Evolutionary conservation across 2,329 filamentous ascomycete genomes (phyloP), one percentile per base, ranked within the genome.

Genomic region (Nemania serpens): DNA sequence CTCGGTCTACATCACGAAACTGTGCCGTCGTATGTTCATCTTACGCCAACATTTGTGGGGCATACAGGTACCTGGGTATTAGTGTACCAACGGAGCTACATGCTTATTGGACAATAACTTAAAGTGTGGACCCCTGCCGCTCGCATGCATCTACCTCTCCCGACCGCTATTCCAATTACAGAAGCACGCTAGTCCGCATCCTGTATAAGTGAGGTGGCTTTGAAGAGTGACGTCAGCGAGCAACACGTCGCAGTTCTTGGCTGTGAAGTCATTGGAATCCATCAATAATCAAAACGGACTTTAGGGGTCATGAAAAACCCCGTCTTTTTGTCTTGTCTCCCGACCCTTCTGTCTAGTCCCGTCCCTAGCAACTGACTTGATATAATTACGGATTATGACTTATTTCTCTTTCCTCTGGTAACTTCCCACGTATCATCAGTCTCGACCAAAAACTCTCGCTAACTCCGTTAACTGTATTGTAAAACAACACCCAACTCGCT

Each of bases 211-310:
- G 15, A 12, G 11, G 50, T 62, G 50, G 55, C 51, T 59, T 61
- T 57, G 60, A 43, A 3, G 22, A 13, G 56, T 63, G 57, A 61
- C 61, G 58, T 51, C 59, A 61, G 58, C 34, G 6, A 17, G 5
- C 25, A 41, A 29, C 37, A 22, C 49, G 54, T 49, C 59, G 59
- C 7, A 49, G 43, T 22, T 33, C 42, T 47, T 39, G 60, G 51
- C 22, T 42, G 60, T 62, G 60, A 62, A 59, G 60, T 62, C 60
- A 62, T 59, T 18, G 25, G 13, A 20, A 48, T 12, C 29, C 5
- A 18, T 15, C 29, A 18, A 9, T 15, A 20, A 13, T 34, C 10
- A 20, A 47, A 5, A 13, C 58, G 58, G 58, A 52, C 36, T 53
- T 54, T 41, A 48, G 50, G 55, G 33, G n/a, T 10, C 13, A 39